These are phyloP conservation scores for Chlorencoelia australis DNA, from an alignment of 2,329 filamentous ascomycete species.

Conservation along the genomic window DNA sequence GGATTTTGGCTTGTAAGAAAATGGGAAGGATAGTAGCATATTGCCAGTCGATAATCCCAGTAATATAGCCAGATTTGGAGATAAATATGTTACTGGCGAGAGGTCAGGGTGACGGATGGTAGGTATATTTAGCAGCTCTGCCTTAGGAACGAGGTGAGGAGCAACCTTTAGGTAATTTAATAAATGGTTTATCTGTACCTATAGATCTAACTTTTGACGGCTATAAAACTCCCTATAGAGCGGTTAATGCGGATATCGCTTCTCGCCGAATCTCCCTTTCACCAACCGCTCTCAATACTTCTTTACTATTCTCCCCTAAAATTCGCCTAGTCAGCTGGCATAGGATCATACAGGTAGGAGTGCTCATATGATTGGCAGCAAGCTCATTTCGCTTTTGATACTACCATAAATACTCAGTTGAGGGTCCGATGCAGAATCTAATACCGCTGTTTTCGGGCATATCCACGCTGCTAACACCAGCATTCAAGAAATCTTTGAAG, in stretches of 20 bases:
- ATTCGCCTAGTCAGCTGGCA: constrained; percentile 3
- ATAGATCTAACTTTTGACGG: constrained; percentile 11
- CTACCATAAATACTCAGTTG: constrained; percentile 17
- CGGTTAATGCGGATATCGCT: constrained; percentile 12
- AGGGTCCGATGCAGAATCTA: constrained; percentile 15
- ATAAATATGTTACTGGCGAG: constrained; percentile 26
- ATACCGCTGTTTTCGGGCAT: constrained; percentile 9
- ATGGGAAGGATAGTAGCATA: constrained; percentile 24
- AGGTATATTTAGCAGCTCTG: constrained; percentile 9
- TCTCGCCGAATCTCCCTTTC: constrained; percentile 14
- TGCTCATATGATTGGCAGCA: constrained; percentile 12
- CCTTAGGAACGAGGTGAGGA: constrained; percentile 12
- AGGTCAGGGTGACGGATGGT: constrained; percentile 15
- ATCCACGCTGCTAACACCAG: constrained; percentile 11
- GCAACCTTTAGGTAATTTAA: constrained; percentile 14
- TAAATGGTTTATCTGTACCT: constrained; percentile 12
- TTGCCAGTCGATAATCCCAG: constrained; percentile 27
- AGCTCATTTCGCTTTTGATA: constrained; percentile 14
- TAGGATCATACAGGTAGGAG: constrained; percentile 3
- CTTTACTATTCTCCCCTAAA: constrained; percentile 12
- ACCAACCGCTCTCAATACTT: constrained; percentile 13
- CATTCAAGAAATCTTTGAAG: constrained; percentile 13
- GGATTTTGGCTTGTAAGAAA: constrained; percentile 24
- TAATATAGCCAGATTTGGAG: constrained; percentile 20
- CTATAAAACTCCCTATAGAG: constrained; percentile 14